Evolutionary conservation across 2,329 filamentous ascomycete species (phyloP), one percentile per base, ranked within the genome.

Genomic region (Cordyceps militaris): DNA sequence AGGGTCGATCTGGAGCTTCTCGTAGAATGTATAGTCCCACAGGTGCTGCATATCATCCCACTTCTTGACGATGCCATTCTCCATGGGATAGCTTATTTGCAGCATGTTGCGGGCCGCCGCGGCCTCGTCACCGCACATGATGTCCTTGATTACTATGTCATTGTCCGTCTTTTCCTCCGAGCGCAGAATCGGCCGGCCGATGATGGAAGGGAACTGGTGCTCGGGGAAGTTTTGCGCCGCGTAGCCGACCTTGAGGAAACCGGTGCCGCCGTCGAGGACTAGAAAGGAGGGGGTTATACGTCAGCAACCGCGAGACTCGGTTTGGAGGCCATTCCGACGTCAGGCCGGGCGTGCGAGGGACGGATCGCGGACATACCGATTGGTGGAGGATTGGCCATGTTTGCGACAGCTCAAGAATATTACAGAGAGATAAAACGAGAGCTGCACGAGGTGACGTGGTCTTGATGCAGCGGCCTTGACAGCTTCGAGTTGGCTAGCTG

Each of bases 31-130:
- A 74, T 95, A 97, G 77, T 99, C 93, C 94, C 94, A 99, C 57
- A 99, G 86, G 71, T 97, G 93, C 79, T 96, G 90, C 94, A 99
- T 99, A 74, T 99, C 94, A 66, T 99, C 94, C 94, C 94, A 99
- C 71, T 91, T 92, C 83, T 97, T 97, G 65, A 99, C 91, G 68
- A 99, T 97, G 68, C 94, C 94, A 73, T 99, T 99, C 75, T 99
- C 94, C 94, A 99, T 99, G 66, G 94, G 94, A 73, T 99, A 99
- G 74, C 88, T 96, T 70, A 99, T 95, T 75, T 99, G 94, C 61
- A 99, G 85, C 91, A 97, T 96, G 62, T 89, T 96, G 69, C 94
- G 86, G 64, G 94, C 93, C 56, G 91, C 91, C 16, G 94, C 92
- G 51, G 94, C 94, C 77, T 99, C 93, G 77, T 99, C 94, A 72